Evolutionary conservation across 108 stramenopile species (phyloP).

Genomic region (Cyclotella distinguenda): DNA sequence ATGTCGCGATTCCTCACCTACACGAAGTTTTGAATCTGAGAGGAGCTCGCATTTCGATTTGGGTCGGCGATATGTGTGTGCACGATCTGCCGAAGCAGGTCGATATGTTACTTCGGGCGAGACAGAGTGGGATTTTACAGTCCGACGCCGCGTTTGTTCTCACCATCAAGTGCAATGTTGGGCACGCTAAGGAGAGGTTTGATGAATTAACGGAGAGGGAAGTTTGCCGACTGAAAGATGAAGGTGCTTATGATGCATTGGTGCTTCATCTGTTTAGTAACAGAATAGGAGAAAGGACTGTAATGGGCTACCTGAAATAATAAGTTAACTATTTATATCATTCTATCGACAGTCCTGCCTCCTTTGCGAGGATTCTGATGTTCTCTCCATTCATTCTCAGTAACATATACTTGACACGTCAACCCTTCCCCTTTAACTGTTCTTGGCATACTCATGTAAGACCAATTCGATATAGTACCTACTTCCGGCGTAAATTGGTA

Average conservation of each 20-base stretch:
- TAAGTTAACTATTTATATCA: not conserved
- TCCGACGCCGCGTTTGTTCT: constrained; percentile 49
- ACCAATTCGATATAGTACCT: too few relatives aligned
- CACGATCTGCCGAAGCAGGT: constrained; percentile 51
- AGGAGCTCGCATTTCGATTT: constrained; percentile 30
- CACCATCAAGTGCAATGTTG: constrained; percentile 63
- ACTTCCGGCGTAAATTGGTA: too few relatives aligned
- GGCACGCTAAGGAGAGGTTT: constrained; percentile 54
- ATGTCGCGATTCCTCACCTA: constrained; percentile 35
- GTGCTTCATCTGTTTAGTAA: constrained; percentile 61
- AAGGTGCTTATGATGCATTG: constrained; percentile 26
- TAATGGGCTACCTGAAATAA: constrained; percentile 45
- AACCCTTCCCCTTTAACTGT: too few relatives aligned
- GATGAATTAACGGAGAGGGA: constrained; percentile 45
- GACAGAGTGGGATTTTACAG: constrained; percentile 30
- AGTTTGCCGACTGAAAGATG: constrained; percentile 33
- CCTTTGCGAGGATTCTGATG: too few relatives aligned
- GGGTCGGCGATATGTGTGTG: constrained; percentile 72
- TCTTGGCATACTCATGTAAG: too few relatives aligned
- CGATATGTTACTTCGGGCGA: constrained; percentile 48
- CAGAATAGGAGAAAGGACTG: constrained; percentile 59
- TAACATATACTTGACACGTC: too few relatives aligned
- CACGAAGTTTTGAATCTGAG: constrained; percentile 7
- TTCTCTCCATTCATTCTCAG: too few relatives aligned
- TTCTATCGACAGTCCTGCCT: not conserved